These are phyloP conservation scores for bread wheat (Triticum aestivum) DNA, from an alignment of 176 grass and related monocot genomes.

Conservation along the genomic window IWGSC_CS_RefSeq_v2.1 NC_057795.1:556493525-556494024, in stretches of 20 bases:
- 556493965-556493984: not conserved
- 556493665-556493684: constrained; percentile 92
- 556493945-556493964: not conserved
- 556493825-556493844: constrained; percentile 95
- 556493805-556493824: constrained; percentile 87
- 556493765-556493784: constrained; percentile 95
- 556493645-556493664: constrained; percentile 93
- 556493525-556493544: constrained; percentile 89
- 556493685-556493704: constrained; percentile 84
- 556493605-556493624: constrained; percentile 50
- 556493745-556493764: constrained; percentile 85
- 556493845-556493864: constrained; percentile 94
- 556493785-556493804: constrained; percentile 80
- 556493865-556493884: constrained; percentile 84
- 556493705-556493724: constrained; percentile 98
- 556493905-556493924: constrained; percentile 52
- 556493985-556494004: not conserved
- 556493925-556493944: not conserved
- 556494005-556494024: constrained; percentile 53
- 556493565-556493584: not conserved
- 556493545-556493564: not conserved
- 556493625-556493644: constrained; percentile 68
- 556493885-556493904: constrained; percentile 95
- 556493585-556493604: not conserved
- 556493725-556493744: constrained; percentile 96